phyloP scores from a whole-genome alignment of 352 stramenopile species.

The Pythium myriotylum region DNA sequence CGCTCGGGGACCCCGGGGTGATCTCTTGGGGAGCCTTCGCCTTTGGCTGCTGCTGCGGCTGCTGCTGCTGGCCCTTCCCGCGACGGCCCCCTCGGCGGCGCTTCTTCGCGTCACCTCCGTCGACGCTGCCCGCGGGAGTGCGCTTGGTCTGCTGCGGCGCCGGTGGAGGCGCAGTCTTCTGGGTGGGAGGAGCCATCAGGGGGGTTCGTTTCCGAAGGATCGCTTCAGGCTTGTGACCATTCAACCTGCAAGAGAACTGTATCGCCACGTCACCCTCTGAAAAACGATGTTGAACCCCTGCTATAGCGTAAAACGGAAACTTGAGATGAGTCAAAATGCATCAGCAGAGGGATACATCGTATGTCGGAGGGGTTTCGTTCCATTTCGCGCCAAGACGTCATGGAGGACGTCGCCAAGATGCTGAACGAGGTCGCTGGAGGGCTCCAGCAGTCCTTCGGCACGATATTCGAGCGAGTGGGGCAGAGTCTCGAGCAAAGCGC shows the following conservation, averaged over 20 bases:
- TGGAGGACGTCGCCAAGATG: constrained; percentile 74
- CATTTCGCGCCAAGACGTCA: constrained; percentile 27
- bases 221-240: constrained; percentile 19
- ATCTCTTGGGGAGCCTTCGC: constrained; percentile 5
- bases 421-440: constrained; percentile 59
- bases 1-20: not conserved
- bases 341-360: not conserved
- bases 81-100: constrained; percentile 51
- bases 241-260: constrained; percentile 5
- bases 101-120: constrained; percentile 47
- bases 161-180: constrained; percentile 10
- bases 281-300: constrained; percentile 9
- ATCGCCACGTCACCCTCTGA: constrained; percentile 27
- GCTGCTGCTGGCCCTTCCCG: constrained; percentile 22
- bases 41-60: constrained; percentile 12
- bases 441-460: constrained; percentile 73
- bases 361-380: not conserved
- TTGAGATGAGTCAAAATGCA: not conserved
- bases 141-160: constrained; percentile 38
- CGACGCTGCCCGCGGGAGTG: constrained; percentile 36
- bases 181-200: constrained; percentile 15
- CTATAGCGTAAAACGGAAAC: constrained; percentile 15
- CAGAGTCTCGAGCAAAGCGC: constrained; percentile 68
- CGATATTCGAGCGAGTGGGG: constrained; percentile 67
- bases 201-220: constrained; percentile 5